phyloP scores from a whole-genome alignment of 1,284 basidiomycete genomes.

The Coniferiporia weirii region DNA sequence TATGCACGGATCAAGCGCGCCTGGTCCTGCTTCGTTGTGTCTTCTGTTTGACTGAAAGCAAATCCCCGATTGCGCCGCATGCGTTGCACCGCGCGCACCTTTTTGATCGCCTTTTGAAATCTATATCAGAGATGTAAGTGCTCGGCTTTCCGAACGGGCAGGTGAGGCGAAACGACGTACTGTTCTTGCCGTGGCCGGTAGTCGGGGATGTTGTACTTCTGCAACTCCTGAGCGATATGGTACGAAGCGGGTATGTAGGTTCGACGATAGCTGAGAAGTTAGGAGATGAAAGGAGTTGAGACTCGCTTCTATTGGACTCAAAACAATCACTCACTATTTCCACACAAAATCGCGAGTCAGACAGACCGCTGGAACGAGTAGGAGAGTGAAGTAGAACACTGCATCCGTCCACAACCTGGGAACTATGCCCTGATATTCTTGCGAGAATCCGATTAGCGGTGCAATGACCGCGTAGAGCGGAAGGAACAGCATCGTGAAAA shows the following conservation, averaged over 20 bases:
- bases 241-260: slow-evolving; percentile 90
- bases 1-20: slow-evolving; percentile 84
- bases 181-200: slow-evolving; percentile 97
- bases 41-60: slow-evolving; percentile 94
- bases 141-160: slow-evolving; percentile 9
- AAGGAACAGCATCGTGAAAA: slow-evolving; percentile 91
- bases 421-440: slow-evolving; percentile 86
- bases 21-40: slow-evolving; percentile 77
- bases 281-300: slow-evolving; percentile 14
- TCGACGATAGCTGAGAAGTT: slow-evolving; percentile 67
- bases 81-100: slow-evolving; percentile 91
- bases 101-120: slow-evolving; percentile 97
- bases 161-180: slow-evolving; percentile 41
- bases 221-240: slow-evolving; percentile 95
- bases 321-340: slow-evolving; percentile 74
- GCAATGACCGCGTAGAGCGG: slow-evolving; percentile 89
- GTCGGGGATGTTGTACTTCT: slow-evolving; percentile 97
- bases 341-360: slow-evolving; percentile 89
- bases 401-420: slow-evolving; percentile 82
- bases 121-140: slow-evolving; percentile 32
- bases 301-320: neutral
- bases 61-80: slow-evolving; percentile 93
- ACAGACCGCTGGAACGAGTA: slow-evolving; percentile 86
- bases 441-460: slow-evolving; percentile 84
- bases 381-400: slow-evolving; percentile 86